phyloP scores from a whole-genome alignment of 176 grass and related monocot genomes.

The Zea mays region Zm-B73-REFERENCE-NAM-5.0 NC_050105.1:145877501-145878000 shows the following conservation, averaged over 20 bases:
- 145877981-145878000: slow-evolving; percentile 46
- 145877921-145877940: slow-evolving; percentile 41
- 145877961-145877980: slow-evolving; percentile 42
- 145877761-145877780: slow-evolving; percentile 36
- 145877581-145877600: background rate
- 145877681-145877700: background rate
- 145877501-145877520: background rate
- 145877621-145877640: background rate
- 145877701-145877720: background rate
- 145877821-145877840: slow-evolving; percentile 24
- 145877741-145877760: too few relatives aligned
- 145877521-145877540: background rate
- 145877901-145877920: slow-evolving; percentile 43
- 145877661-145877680: background rate
- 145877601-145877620: background rate
- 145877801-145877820: slow-evolving; percentile 47
- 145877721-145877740: background rate
- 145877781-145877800: slow-evolving; percentile 31
- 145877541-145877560: background rate
- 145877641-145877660: background rate
- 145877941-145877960: slow-evolving; percentile 60
- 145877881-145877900: slow-evolving; percentile 3
- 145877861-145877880: background rate
- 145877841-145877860: background rate
- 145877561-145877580: too few relatives aligned